Percentiles rank a stretch among this genome's conserved stretches.
Evolutionary conservation across 2,329 filamentous ascomycete species (phyloP).

Genomic region (Colletotrichum chlorophyti): DNA sequence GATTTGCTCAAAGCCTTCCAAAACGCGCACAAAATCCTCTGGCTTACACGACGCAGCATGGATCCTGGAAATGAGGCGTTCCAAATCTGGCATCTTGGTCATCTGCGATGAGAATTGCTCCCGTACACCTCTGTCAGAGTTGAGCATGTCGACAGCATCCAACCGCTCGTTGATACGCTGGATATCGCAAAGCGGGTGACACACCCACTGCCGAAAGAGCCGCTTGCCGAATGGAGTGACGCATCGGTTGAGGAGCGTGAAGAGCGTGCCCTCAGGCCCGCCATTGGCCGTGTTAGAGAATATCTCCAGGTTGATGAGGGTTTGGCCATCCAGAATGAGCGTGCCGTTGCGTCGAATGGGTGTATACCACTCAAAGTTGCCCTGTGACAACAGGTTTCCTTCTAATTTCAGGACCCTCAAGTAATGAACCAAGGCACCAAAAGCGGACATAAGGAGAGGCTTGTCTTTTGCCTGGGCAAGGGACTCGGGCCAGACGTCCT

Average conservation of each 20-base stretch:
- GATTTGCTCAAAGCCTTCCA: slow-evolving; percentile 97
- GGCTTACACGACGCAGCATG: slow-evolving; percentile 90
- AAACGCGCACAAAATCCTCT: slow-evolving; percentile 89
- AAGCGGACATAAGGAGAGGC: slow-evolving; percentile 85
- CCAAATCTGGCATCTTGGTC: slow-evolving; percentile 90
- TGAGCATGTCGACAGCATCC: slow-evolving; percentile 92
- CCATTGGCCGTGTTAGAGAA: slow-evolving; percentile 94
- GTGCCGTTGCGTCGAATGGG: slow-evolving; percentile 92
- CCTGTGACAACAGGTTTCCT: slow-evolving; percentile 82
- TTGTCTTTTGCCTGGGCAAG: slow-evolving; percentile 78
- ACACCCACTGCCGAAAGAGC: slow-evolving; percentile 95
- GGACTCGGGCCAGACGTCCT: slow-evolving; percentile 75
- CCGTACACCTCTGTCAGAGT: slow-evolving; percentile 79
- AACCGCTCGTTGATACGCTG: slow-evolving; percentile 90
- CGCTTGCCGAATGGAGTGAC: slow-evolving; percentile 97
- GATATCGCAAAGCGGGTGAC: slow-evolving; percentile 89
- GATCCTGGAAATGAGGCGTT: slow-evolving; percentile 91
- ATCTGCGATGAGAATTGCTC: slow-evolving; percentile 90
- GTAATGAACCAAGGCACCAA: slow-evolving; percentile 89
- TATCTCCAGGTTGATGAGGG: slow-evolving; percentile 95
- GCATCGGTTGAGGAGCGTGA: slow-evolving; percentile 89
- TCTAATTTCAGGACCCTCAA: slow-evolving; percentile 88
- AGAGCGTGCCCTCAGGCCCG: slow-evolving; percentile 83
- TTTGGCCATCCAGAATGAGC: slow-evolving; percentile 92
- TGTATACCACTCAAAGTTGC: slow-evolving; percentile 90